phyloP scores from a whole-genome alignment of 805 yeast genomes.

The Ogataea parapolymorpha region DNA sequence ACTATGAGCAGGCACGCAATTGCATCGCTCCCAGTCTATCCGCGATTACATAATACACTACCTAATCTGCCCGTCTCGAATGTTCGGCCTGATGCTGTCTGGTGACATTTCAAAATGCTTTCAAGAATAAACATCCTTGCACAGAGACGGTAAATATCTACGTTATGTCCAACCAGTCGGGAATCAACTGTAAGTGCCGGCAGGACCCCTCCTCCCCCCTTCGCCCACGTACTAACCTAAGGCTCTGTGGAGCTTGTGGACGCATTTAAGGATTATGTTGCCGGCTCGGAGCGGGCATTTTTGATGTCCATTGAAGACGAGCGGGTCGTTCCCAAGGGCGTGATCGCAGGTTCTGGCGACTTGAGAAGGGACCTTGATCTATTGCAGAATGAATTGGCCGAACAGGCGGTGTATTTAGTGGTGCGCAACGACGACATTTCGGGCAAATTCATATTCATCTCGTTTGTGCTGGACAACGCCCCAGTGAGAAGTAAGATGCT shows the following conservation, averaged over 20 bases:
- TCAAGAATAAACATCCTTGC: too few relatives aligned
- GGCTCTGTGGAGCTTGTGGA: slow-evolving; percentile 44
- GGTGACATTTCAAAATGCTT: not conserved
- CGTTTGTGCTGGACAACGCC: slow-evolving; percentile 85
- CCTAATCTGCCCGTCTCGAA: not conserved
- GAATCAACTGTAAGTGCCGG: slow-evolving; percentile 41
- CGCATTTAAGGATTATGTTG: slow-evolving; percentile 41
- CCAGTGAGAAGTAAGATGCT: slow-evolving; percentile 85
- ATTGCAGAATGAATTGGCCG: slow-evolving; percentile 32
- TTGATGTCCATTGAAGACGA: slow-evolving; percentile 29
- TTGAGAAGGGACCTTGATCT: slow-evolving; percentile 36
- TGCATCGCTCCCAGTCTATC: too few relatives aligned
- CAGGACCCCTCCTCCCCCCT: too few relatives aligned
- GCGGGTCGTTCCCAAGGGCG: slow-evolving; percentile 33
- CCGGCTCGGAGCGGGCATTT: slow-evolving; percentile 30
- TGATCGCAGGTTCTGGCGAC: slow-evolving; percentile 29
- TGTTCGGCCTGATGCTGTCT: not conserved
- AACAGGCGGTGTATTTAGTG: slow-evolving; percentile 50
- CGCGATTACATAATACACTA: too few relatives aligned
- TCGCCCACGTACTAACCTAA: slow-evolving; percentile 2
- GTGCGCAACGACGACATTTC: slow-evolving; percentile 34
- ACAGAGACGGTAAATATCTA: not conserved
- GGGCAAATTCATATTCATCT: slow-evolving; percentile 54
- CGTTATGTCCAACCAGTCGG: slow-evolving; percentile 66
- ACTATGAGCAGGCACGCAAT: too few relatives aligned